Conservation (phyloP, 176 grass and related monocot species). For the Rhynchospora pubera region DNA sequence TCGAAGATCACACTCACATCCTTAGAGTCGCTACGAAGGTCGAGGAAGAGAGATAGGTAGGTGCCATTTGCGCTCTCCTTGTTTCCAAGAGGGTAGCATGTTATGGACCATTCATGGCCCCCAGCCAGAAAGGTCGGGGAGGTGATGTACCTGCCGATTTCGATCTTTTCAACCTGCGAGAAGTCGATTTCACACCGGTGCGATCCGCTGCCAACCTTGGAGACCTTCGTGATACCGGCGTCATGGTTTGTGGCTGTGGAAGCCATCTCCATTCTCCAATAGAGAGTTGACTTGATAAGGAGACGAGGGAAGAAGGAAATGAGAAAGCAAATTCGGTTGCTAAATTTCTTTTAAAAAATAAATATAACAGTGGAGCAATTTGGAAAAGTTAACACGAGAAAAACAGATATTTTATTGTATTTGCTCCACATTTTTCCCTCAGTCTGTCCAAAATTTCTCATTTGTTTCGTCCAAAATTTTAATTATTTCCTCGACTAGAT, state of each 20-base stretch:
- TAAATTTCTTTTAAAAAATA: background rate
- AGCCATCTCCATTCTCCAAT: conserved; percentile 16
- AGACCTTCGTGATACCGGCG: background rate
- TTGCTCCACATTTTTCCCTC: background rate
- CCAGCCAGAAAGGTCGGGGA: background rate
- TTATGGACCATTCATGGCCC: conserved; percentile 15
- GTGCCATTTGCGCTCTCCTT: background rate
- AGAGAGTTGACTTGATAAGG: conserved; percentile 6
- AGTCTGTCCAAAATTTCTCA: background rate
- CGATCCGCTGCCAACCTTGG: background rate
- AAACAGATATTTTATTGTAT: background rate
- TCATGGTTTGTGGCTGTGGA: background rate
- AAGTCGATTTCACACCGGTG: conserved; percentile 2
- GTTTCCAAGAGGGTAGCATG: conserved; percentile 19
- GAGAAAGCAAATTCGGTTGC: background rate
- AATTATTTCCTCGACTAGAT: background rate
- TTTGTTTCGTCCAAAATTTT: background rate
- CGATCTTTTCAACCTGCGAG: background rate
- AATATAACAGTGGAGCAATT: too few relatives aligned
- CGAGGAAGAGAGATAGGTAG: conserved; percentile 9
- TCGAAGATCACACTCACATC: conserved; percentile 15
- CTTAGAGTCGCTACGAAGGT: conserved; percentile 10
- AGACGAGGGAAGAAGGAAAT: background rate
- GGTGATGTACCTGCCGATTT: background rate
- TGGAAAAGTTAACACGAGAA: background rate